Conservation (phyloP, 345 rosid species). For the Anastatica hierochuntica region DNA sequence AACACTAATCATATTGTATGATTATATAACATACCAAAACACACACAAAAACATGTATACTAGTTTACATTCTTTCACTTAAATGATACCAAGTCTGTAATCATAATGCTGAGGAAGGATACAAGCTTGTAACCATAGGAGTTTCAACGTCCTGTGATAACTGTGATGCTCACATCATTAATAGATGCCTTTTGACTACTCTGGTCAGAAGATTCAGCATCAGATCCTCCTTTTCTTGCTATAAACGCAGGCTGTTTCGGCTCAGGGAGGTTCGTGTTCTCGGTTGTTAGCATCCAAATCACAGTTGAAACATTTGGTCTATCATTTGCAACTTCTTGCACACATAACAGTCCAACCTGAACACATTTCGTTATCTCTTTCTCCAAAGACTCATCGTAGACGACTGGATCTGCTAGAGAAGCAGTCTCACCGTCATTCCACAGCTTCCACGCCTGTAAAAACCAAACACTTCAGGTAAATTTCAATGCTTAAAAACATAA, state of each 20-base stretch:
- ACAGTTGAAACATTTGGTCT: constrained; percentile 33
- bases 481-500: constrained; percentile 4
- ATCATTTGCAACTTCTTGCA: constrained; percentile 28
- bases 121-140: background rate
- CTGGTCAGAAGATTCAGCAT: constrained; percentile 21
- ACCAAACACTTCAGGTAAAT: background rate
- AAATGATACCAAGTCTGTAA: no score
- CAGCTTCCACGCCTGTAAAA: constrained; percentile 31
- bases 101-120: no score
- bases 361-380: constrained; percentile 26
- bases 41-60: no score
- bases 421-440: constrained; percentile 25
- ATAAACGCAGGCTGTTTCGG: constrained; percentile 26
- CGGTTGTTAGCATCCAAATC: constrained; percentile 22
- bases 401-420: constrained; percentile 19
- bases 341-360: constrained; percentile 37
- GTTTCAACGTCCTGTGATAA: constrained; percentile 20
- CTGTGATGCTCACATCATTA: constrained; percentile 25
- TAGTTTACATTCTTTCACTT: no score
- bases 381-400: constrained; percentile 10
- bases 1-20: no score
- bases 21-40: no score
- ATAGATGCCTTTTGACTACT: constrained; percentile 21
- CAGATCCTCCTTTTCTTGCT: constrained; percentile 4
- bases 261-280: background rate